Evolutionary conservation across 805 yeast species (phyloP), one percentile per base, ranked within the genome.

Genomic region (Metschnikowia colocasiae): DNA sequence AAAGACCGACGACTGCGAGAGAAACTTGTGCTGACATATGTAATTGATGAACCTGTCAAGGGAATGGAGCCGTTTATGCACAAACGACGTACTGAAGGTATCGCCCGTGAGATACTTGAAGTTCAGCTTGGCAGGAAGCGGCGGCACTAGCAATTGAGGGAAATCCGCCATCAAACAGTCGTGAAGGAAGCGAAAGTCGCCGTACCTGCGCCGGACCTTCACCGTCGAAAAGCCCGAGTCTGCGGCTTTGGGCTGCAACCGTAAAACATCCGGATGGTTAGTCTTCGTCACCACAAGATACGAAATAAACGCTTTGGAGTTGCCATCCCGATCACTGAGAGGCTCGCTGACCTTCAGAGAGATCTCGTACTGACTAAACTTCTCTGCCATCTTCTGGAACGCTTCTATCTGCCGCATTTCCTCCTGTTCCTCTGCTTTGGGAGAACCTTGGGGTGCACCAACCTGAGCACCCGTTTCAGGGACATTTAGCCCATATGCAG

Each of bases 81-180:
- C 92, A 64, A 94, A 94, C 49, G 87, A 90, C 12, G 80, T 74
- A 23, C 92, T 82, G 62, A 92, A 92, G 32, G 98, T 75, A 58
- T 92, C 97, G 9, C 99, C 98, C 32, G 95, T 90, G 44, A 92
- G 76, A 65, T 94, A 92, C 63, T 92, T 96, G 57, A 92, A 73
- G 50, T 95, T 80, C 69, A 87, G 87, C 64, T 90, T 91, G 52
- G 92, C 95, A 0, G 99, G 99, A 45, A 92, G 73, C 12, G 98
- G 97, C 1, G 99, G 99, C 0, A 92, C 80, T 12, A 94, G 80
- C 50, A 87, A 75, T 3, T 94, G 86, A 0, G 97, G 96, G 61
- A 74, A 86, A 61, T 91, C 97, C 55, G 81, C 83, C 43, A 75
- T 63, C 45, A 92, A 70, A 47, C 88, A 82, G 51, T 84, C 86